phyloP scores from a whole-genome alignment of 192 early-diverging fungal species.

The Oehlia diaphana region DNA sequence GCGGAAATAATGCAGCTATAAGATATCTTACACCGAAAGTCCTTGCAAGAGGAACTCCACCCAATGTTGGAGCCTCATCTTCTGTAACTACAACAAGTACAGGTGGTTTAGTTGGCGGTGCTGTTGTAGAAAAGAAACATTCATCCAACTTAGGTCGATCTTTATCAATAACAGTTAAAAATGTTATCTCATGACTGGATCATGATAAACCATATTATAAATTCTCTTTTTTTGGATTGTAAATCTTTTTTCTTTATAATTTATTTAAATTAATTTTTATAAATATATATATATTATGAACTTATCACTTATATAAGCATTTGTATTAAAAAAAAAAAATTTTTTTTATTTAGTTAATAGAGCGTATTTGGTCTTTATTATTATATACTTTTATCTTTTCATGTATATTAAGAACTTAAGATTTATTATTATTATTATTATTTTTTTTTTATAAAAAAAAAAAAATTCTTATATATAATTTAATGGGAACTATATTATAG shows the following conservation, averaged over 20 bases:
- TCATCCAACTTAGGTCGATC: conserved; percentile 8
- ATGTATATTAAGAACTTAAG: no score
- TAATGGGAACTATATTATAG: no score
- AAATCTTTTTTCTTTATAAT: not conserved
- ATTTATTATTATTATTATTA: no score
- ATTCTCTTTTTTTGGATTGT: not conserved
- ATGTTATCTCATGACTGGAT: conserved; percentile 28
- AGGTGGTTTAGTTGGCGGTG: conserved; percentile 19
- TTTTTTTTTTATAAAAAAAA: no score
- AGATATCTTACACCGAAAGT: conserved; percentile 27
- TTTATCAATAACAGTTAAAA: conserved; percentile 21
- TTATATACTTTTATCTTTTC: no score
- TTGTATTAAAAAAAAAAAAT: no score
- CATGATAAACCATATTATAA: not conserved
- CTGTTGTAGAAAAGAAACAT: conserved; percentile 4
- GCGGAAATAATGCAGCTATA: conserved; percentile 24
- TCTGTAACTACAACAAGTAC: conserved; percentile 17
- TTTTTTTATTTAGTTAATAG: no score
- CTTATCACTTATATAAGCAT: no score
- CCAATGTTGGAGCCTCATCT: not conserved
- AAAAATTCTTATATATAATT: no score
- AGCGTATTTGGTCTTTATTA: no score
- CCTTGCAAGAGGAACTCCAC: conserved; percentile 15
- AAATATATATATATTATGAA: no score
- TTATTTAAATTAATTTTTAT: conserved; percentile 6